Conservation (phyloP, 202 grass and related monocot genomes). For the Zoysia matrella region DNA sequence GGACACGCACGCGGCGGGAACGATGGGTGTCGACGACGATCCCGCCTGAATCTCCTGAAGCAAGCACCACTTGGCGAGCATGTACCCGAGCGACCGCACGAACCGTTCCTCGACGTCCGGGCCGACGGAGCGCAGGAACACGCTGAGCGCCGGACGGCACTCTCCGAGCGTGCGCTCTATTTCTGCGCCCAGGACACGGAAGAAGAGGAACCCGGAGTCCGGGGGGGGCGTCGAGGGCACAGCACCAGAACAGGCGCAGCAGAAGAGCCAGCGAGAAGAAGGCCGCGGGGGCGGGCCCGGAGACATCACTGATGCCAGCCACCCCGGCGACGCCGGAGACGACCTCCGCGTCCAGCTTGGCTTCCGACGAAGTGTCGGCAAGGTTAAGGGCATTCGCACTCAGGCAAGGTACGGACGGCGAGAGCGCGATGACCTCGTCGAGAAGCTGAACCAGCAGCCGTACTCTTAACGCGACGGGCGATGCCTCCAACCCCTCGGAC, state of each 20-base stretch:
- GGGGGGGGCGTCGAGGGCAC: conserved; percentile 64
- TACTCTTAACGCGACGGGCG: conserved; percentile 4
- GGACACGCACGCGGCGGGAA: conserved; percentile 55
- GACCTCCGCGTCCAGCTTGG: conserved; percentile 33
- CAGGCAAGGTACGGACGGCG: no score
- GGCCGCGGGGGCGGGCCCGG: not conserved
- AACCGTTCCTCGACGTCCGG: conserved; percentile 68
- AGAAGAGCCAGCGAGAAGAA: conserved; percentile 74
- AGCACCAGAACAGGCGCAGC: conserved; percentile 82
- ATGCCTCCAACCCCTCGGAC: conserved; percentile 17
- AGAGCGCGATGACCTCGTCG: conserved; percentile 50
- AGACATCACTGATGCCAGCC: conserved; percentile 8
- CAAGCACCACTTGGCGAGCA: conserved; percentile 90
- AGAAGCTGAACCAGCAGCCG: conserved; percentile 68
- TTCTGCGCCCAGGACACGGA: conserved; percentile 47
- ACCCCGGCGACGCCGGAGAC: conserved; percentile 28
- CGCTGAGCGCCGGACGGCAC: conserved; percentile 46
- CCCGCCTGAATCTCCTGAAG: conserved; percentile 54
- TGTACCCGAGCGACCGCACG: conserved; percentile 88
- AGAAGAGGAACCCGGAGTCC: conserved; percentile 81
- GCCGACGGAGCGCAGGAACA: conserved; percentile 61
- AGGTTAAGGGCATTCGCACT: no score
- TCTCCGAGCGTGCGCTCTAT: conserved; percentile 48
- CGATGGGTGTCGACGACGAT: not conserved
- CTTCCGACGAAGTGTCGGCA: no score